phyloP scores from a whole-genome alignment of 2,329 filamentous ascomycete species.

The Corniculantispora saksenae region DNA sequence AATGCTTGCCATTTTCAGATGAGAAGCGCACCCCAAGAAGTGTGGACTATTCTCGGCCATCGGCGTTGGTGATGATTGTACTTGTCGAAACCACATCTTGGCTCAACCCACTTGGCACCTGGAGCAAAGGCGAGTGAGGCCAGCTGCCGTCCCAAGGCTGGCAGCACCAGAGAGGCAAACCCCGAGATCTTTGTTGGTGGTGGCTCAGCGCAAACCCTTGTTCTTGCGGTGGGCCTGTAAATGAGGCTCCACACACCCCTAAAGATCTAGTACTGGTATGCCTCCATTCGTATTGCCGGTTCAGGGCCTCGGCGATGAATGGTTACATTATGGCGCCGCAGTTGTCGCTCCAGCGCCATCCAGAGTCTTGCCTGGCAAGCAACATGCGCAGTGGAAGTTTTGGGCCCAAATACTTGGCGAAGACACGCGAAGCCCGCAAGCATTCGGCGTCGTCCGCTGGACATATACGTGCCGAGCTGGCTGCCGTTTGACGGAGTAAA shows the following conservation, averaged over 20 bases:
- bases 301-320: conserved; percentile 17
- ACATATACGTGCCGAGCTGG: neutral
- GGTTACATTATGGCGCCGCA: conserved; percentile 15
- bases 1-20: neutral
- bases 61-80: neutral
- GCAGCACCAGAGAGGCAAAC: neutral
- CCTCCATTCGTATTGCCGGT: conserved; percentile 8
- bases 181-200: conserved; percentile 18
- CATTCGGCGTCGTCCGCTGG: neutral
- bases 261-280: conserved; percentile 8
- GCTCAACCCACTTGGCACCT: neutral
- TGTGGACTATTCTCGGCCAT: neutral
- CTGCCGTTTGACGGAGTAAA: neutral
- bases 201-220: conserved; percentile 15
- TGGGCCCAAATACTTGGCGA: neutral
- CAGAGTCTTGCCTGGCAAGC: neutral
- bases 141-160: neutral
- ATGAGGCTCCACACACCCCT: conserved; percentile 4
- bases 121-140: neutral
- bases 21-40: neutral
- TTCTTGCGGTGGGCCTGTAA: neutral
- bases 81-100: neutral
- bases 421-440: neutral
- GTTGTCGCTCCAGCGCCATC: neutral
- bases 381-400: neutral